These are phyloP conservation scores for Anthostomella pinea DNA, from an alignment of 2,329 filamentous ascomycete species.

Conservation along the genomic window DNA sequence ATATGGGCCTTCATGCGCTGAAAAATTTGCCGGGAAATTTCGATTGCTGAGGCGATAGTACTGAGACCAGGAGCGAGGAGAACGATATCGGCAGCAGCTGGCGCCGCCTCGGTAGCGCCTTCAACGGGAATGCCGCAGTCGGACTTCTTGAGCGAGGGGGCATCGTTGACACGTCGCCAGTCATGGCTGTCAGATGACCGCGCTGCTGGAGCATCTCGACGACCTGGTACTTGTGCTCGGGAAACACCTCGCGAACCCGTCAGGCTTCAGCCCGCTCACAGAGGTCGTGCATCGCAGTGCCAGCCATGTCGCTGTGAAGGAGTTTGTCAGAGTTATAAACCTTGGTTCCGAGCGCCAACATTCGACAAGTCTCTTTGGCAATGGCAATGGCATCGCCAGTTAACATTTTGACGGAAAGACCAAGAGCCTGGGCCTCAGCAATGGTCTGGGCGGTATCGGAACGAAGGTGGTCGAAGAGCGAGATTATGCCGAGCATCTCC, in stretches of 20 bases:
- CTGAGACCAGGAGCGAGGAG: constrained; percentile 66
- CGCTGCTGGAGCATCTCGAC: constrained; percentile 72
- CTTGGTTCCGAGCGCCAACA: constrained; percentile 70
- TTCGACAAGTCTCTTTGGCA: constrained; percentile 74
- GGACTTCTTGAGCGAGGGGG: constrained; percentile 66
- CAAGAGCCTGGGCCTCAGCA: constrained; percentile 68
- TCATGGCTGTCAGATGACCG: constrained; percentile 72
- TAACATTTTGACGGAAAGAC: constrained; percentile 73
- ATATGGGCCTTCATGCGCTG: constrained; percentile 71
- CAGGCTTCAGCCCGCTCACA: constrained; percentile 71
- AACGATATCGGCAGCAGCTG: constrained; percentile 66
- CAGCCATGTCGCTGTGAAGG: constrained; percentile 67
- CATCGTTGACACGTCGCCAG: constrained; percentile 69
- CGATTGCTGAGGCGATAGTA: constrained; percentile 66
- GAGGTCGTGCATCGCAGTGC: constrained; percentile 67
- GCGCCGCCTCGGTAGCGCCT: constrained; percentile 63
- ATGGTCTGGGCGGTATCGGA: constrained; percentile 72
- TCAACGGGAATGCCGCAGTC: constrained; percentile 69
- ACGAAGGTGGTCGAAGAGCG: constrained; percentile 73
- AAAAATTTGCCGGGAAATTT: constrained; percentile 67
- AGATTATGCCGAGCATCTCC: constrained; percentile 71
- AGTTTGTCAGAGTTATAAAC: constrained; percentile 73
- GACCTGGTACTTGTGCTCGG: constrained; percentile 74
- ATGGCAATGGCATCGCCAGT: constrained; percentile 74
- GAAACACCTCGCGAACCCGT: constrained; percentile 74